Evolutionary conservation across 495 filamentous ascomycete species (phyloP).

Genomic region (Letharia lupina): DNA sequence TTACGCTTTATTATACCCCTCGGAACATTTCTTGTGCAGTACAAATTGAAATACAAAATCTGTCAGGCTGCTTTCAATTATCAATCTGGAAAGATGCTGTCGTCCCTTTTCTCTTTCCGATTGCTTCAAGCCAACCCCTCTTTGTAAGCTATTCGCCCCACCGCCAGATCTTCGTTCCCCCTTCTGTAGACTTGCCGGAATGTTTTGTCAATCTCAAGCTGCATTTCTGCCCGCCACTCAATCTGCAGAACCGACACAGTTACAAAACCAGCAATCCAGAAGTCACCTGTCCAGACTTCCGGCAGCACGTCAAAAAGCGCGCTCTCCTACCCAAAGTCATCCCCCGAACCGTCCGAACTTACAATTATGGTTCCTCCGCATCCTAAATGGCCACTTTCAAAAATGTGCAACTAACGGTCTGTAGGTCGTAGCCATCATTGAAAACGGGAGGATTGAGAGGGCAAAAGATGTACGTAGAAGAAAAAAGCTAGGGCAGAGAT

Average conservation of each 20-base stretch:
- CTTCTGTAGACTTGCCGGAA: background rate
- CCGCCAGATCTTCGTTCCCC: background rate
- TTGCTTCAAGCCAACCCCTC: background rate
- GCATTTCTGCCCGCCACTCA: background rate
- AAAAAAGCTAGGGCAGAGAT: background rate
- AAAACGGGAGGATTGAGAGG: background rate
- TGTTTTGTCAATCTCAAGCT: background rate
- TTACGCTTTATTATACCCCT: slow-evolving; percentile 2
- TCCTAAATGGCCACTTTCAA: background rate
- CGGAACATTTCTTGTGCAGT: background rate
- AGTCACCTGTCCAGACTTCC: background rate
- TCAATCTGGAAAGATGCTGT: background rate
- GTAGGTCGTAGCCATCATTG: background rate
- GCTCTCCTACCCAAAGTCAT: background rate
- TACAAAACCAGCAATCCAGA: background rate
- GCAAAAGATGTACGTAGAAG: background rate
- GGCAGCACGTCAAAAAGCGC: background rate
- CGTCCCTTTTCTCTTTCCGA: background rate
- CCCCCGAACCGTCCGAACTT: background rate
- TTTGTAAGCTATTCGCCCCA: too few species aligned
- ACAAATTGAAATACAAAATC: background rate
- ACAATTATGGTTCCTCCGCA: background rate
- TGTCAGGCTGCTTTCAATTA: background rate
- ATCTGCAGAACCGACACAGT: background rate
- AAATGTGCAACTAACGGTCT: background rate